These are phyloP conservation scores for Baorangia bicolor DNA, from an alignment of 768 basidiomycete genomes.

Conservation along the genomic window DNA sequence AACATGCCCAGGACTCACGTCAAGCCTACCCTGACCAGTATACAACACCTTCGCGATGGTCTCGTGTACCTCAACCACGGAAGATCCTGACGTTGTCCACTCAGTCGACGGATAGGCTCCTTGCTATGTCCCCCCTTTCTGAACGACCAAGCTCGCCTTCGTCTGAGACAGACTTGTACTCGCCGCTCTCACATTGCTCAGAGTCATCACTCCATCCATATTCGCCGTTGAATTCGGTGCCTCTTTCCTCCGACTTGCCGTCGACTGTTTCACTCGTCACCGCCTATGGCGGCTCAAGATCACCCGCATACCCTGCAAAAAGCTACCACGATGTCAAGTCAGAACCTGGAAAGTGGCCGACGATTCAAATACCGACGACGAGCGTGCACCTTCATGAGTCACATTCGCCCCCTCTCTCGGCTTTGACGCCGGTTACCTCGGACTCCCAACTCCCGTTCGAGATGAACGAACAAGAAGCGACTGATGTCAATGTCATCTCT, in stretches of 20 bases:
- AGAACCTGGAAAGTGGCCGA: constrained; percentile 1
- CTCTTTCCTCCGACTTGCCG: not conserved
- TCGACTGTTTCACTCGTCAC: constrained; percentile 7
- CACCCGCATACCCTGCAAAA: not conserved
- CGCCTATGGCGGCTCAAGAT: not conserved
- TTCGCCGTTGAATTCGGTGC: not conserved
- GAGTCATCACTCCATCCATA: constrained; percentile 3
- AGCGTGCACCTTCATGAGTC: not conserved
- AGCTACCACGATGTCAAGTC: constrained; percentile 3
- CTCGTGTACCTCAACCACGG: not conserved
- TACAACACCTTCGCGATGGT: not conserved
- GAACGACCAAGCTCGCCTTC: constrained; percentile 11
- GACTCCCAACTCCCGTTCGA: constrained; percentile 35
- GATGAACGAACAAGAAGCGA: constrained; percentile 56
- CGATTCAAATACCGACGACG: not conserved
- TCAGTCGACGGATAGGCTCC: constrained; percentile 22
- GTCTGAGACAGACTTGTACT: constrained; percentile 14
- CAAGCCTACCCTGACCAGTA: not conserved
- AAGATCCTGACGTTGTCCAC: constrained; percentile 4
- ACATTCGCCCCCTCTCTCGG: not conserved
- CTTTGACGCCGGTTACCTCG: not conserved
- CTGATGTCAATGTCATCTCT: constrained; percentile 55
- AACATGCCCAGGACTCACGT: not conserved
- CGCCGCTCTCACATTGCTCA: constrained; percentile 10
- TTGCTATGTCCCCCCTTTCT: constrained; percentile 20